Evolutionary conservation across 768 basidiomycete species (phyloP).

Genomic region (Psilocybe tampanensis): DNA sequence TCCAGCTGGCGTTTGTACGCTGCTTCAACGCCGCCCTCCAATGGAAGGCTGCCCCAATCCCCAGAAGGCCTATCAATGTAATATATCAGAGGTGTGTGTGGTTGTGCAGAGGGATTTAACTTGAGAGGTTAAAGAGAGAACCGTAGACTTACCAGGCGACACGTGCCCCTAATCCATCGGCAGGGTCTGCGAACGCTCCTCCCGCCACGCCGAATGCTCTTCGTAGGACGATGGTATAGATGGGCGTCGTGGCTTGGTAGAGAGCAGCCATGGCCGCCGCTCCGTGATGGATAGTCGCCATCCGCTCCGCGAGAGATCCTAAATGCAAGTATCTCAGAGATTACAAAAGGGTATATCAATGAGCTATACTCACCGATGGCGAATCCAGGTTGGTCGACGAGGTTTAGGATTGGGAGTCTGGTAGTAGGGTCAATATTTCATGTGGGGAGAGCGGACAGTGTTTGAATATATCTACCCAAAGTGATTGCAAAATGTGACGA

Average conservation of each 20-base stretch:
- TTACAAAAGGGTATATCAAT: not conserved
- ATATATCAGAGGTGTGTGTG: not conserved
- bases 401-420: slow-evolving; percentile 40
- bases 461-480: slow-evolving; percentile 35
- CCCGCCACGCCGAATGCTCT: slow-evolving; percentile 44
- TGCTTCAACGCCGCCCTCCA: slow-evolving; percentile 44
- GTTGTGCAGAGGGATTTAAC: not conserved
- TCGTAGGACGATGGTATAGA: slow-evolving; percentile 40
- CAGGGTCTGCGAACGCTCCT: slow-evolving; percentile 38
- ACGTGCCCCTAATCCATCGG: slow-evolving; percentile 34
- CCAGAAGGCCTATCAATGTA: slow-evolving; percentile 37
- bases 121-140: not conserved
- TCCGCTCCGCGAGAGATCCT: slow-evolving; percentile 38
- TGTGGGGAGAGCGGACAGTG: not conserved
- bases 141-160: slow-evolving; percentile 37
- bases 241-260: slow-evolving; percentile 38
- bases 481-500: slow-evolving; percentile 41
- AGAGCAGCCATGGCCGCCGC: slow-evolving; percentile 38
- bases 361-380: slow-evolving; percentile 37
- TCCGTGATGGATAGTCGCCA: slow-evolving; percentile 42
- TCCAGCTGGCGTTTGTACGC: slow-evolving; percentile 43
- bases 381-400: slow-evolving; percentile 44
- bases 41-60: slow-evolving; percentile 43
- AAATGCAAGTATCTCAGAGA: not conserved
- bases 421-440: not conserved